phyloP scores from a whole-genome alignment of 2,329 filamentous ascomycete species.

The Xylaria arbuscula region DNA sequence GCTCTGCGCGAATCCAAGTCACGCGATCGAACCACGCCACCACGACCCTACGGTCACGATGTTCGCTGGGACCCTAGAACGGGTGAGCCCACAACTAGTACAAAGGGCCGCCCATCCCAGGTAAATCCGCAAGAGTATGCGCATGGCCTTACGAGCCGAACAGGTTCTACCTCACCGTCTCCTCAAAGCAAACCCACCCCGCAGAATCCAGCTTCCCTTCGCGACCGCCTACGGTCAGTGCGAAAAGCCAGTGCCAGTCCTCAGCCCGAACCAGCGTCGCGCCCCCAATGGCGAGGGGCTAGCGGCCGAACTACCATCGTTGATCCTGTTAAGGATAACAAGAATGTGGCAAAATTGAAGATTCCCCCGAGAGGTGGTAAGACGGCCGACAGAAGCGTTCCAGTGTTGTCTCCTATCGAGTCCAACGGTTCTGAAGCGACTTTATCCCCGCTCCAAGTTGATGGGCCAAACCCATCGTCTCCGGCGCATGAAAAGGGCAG shows the following conservation, averaged over 20 bases:
- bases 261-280: constrained; percentile 44
- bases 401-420: constrained; percentile 49
- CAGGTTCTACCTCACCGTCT: constrained; percentile 42
- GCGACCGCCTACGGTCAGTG: constrained; percentile 59
- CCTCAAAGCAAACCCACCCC: constrained; percentile 46
- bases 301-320: constrained; percentile 75
- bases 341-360: constrained; percentile 65
- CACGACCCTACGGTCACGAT: constrained; percentile 52
- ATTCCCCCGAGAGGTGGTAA: constrained; percentile 65
- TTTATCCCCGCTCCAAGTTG: constrained; percentile 37
- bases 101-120: constrained; percentile 66
- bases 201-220: constrained; percentile 54
- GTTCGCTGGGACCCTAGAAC: constrained; percentile 74
- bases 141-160: constrained; percentile 51
- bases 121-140: constrained; percentile 65
- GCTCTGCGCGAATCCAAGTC: constrained; percentile 55
- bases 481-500: constrained; percentile 16
- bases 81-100: constrained; percentile 70
- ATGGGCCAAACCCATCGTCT: constrained; percentile 21
- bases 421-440: constrained; percentile 53
- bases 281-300: constrained; percentile 77
- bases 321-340: constrained; percentile 71
- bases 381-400: constrained; percentile 48
- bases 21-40: constrained; percentile 51
- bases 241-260: constrained; percentile 49